Percentiles rank a stretch among this genome's conserved stretches.
phyloP scores from a whole-genome alignment of 352 stramenopile genomes.

The Pythium periplocum region DNA sequence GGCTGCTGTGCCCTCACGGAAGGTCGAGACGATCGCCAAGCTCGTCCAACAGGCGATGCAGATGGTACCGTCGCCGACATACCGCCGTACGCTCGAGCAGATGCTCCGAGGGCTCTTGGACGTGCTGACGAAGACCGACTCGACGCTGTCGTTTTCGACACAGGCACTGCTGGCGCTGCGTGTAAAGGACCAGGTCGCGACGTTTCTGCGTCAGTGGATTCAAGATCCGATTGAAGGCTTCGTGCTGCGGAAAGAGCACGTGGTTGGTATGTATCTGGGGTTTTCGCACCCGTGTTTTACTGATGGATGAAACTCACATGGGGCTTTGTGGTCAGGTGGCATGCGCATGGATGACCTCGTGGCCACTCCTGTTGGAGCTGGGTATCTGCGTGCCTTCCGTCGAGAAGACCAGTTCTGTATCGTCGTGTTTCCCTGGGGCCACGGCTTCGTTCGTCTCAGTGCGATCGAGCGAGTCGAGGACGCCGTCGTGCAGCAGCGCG shows the following conservation, averaged over 20 bases:
- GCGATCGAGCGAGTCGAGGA: conserved; percentile 30
- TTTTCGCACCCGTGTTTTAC: not conserved
- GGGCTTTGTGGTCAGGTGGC: conserved; percentile 8
- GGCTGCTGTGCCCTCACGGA: conserved; percentile 54
- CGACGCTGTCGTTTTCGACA: conserved; percentile 19
- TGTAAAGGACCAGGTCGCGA: conserved; percentile 64
- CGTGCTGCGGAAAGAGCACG: conserved; percentile 60
- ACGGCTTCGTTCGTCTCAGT: conserved; percentile 63
- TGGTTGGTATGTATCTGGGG: conserved; percentile 36
- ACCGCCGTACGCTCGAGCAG: conserved; percentile 24
- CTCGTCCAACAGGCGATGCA: conserved; percentile 44
- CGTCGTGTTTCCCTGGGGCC: conserved; percentile 66
- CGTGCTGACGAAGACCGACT: conserved; percentile 15
- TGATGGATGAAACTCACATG: not conserved
- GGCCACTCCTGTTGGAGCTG: conserved; percentile 48
- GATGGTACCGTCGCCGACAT: conserved; percentile 29
- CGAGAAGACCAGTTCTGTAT: conserved; percentile 54
- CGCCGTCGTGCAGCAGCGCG: conserved; percentile 19
- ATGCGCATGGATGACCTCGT: conserved; percentile 58
- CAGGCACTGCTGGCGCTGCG: conserved; percentile 41
- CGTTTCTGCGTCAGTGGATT: conserved; percentile 66
- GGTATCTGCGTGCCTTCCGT: conserved; percentile 58
- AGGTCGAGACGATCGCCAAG: conserved; percentile 40
- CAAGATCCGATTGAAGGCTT: conserved; percentile 65
- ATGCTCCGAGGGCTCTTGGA: conserved; percentile 25